Evolutionary conservation across 2,329 filamentous ascomycete genomes (phyloP).

Genomic region (Phyllosticta capitalensis): DNA sequence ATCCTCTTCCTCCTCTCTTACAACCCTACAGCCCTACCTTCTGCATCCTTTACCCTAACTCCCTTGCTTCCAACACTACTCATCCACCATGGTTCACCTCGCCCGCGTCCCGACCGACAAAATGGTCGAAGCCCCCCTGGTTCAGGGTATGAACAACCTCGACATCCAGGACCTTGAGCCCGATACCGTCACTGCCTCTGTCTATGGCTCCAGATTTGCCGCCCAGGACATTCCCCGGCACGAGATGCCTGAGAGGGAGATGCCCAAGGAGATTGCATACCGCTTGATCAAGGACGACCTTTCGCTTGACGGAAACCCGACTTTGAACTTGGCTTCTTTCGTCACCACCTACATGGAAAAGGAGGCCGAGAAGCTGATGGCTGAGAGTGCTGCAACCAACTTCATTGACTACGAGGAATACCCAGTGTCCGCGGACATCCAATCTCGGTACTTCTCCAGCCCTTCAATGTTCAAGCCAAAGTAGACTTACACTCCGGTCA

Average conservation of each 20-base stretch:
- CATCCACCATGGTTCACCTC: constrained; percentile 40
- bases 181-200: constrained; percentile 60
- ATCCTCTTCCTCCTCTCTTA: constrained; percentile 1
- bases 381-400: constrained; percentile 79
- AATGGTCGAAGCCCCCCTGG: constrained; percentile 27
- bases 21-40: constrained; percentile 1
- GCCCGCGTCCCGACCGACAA: constrained; percentile 33
- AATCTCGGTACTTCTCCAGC: too few species aligned
- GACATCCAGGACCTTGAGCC: constrained; percentile 36
- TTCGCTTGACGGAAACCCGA: constrained; percentile 82
- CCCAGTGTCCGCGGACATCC: constrained; percentile 33
- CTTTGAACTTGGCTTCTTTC: constrained; percentile 81
- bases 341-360: constrained; percentile 98
- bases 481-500: constrained; percentile 74
- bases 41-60: background rate
- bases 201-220: constrained; percentile 83
- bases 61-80: constrained; percentile 1
- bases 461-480: too few species aligned
- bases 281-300: constrained; percentile 62
- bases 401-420: constrained; percentile 53
- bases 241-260: constrained; percentile 82
- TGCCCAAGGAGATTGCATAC: constrained; percentile 90
- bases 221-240: constrained; percentile 67
- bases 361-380: constrained; percentile 92
- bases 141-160: constrained; percentile 39